phyloP scores from a whole-genome alignment of 768 basidiomycete genomes.

The Pleurotus eryngii region DNA sequence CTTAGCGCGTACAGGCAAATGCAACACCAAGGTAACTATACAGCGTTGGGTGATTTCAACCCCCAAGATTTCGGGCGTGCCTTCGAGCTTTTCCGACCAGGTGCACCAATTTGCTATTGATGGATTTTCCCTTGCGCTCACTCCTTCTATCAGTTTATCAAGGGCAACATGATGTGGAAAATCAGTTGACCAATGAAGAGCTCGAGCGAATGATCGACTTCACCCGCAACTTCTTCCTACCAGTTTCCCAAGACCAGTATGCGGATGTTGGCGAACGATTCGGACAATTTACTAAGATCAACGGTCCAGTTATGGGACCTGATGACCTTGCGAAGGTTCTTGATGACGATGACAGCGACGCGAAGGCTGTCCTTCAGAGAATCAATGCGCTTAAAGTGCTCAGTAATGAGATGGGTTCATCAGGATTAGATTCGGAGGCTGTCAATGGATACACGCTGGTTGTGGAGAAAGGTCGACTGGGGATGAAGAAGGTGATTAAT shows the following conservation, averaged over 20 bases:
- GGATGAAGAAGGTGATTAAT: neutral
- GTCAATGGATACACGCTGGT: slow-evolving; percentile 1
- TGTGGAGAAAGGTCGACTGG: neutral
- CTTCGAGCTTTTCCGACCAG: slow-evolving; percentile 33
- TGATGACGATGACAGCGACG: slow-evolving; percentile 17
- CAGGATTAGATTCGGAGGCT: slow-evolving; percentile 5
- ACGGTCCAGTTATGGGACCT: slow-evolving; percentile 1
- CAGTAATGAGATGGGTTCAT: slow-evolving; percentile 12
- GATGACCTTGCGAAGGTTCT: slow-evolving; percentile 5
- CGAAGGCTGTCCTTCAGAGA: slow-evolving; percentile 36
- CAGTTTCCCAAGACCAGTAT: slow-evolving; percentile 4
- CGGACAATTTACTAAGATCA: neutral
- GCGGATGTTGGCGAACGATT: neutral
- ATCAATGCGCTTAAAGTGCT: slow-evolving; percentile 44
- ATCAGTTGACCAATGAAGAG: slow-evolving; percentile 7
- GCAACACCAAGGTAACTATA: slow-evolving; percentile 24
- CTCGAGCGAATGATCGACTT: slow-evolving; percentile 10
- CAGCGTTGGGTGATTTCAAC: slow-evolving; percentile 24
- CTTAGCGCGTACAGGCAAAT: slow-evolving; percentile 41
- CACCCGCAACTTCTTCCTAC: slow-evolving; percentile 7
- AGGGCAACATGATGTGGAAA: slow-evolving; percentile 6
- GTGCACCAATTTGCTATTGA: slow-evolving; percentile 13
- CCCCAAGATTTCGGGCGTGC: slow-evolving; percentile 37
- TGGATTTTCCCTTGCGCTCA: neutral
- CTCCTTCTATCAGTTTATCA: slow-evolving; percentile 7